Evolutionary conservation across 495 filamentous ascomycete species (phyloP).

Genomic region (Cladorrhinum samala): DNA sequence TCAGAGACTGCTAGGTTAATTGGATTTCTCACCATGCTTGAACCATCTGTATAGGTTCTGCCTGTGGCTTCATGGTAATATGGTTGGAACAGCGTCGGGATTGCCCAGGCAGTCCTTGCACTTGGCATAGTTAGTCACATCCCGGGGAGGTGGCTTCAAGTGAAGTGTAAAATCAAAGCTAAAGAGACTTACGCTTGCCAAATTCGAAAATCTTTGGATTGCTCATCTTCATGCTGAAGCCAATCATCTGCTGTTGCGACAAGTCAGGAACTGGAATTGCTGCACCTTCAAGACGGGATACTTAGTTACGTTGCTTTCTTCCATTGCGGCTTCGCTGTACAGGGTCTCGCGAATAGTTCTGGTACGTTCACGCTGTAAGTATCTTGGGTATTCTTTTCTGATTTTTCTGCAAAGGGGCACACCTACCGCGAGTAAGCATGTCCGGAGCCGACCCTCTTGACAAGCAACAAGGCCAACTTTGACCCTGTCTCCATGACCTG

Average conservation of each 20-base stretch:
- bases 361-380: neutral
- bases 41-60: slow-evolving; percentile 10
- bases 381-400: neutral
- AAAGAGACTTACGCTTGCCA: slow-evolving; percentile 46
- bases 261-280: neutral
- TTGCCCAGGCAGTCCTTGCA: slow-evolving; percentile 45
- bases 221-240: slow-evolving; percentile 25
- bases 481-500: slow-evolving; percentile 23
- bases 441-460: slow-evolving; percentile 7
- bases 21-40: slow-evolving; percentile 5
- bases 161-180: too few species aligned
- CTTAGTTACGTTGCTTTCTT: neutral
- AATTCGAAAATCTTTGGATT: slow-evolving; percentile 35
- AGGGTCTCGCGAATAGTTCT: slow-evolving; percentile 13
- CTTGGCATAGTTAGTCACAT: slow-evolving; percentile 13
- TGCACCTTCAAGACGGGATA: too few species aligned
- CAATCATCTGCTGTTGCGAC: slow-evolving; percentile 8
- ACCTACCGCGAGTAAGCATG: slow-evolving; percentile 8
- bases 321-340: slow-evolving; percentile 7
- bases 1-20: neutral
- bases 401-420: neutral
- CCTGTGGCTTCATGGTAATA: slow-evolving; percentile 20
- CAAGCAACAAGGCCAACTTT: slow-evolving; percentile 23
- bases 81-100: slow-evolving; percentile 41
- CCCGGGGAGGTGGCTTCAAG: neutral